Base-by-base conservation (phyloP, 2,329 filamentous ascomycete genomes). In the Onygenales sp. region DNA sequence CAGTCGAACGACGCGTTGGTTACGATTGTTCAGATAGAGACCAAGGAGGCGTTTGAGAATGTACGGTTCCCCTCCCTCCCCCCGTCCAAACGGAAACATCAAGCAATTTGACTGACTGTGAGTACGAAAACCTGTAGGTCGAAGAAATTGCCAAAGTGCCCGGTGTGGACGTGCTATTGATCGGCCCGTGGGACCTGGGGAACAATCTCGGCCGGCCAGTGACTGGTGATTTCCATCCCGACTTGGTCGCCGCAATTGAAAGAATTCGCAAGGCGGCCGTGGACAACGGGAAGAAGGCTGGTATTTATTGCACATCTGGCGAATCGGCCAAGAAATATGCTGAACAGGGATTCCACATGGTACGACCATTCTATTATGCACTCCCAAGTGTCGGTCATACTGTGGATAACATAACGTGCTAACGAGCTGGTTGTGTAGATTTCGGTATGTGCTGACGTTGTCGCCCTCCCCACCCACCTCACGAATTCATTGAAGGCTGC, bases 191-290 rank as follows among this genome's bases (percentile, higher is more conserved):
- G 64, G 78, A 81, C 64, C 66, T 81, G 0, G 79, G 79, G 21
- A 82, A 81, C 60, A 79, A 78, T 51, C 80, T 81, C 49, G 78
- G 78, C 2, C 70, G 76, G 52, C 77, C 78, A 0, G 76, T 80
- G 11, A 66, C 68, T 2, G 69, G 70, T 5, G 68, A 64, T 3
- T 77, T 79, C 65, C 71, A 75, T 44, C 70, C 72, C 2, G 75
- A 81, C 56, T 61, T 81, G 46, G 72, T 75, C 38, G 66, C 70
- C 7, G 79, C 79, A 1, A 79, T 82, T 57, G 70, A 72, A 14
- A 71, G 66, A 36, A 76, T 82, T 51, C 74, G 74, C 54, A 69
- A 73, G 32, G 77, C 77, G 1, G 78, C 79, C 2, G 69, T 75
- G 54, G 72, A 69, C 8, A 74, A 74, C 27, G 77, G 77, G 10